These are phyloP conservation scores for Aspergillus persii DNA, from an alignment of 2,329 filamentous ascomycete species.

Conservation along the genomic window DNA sequence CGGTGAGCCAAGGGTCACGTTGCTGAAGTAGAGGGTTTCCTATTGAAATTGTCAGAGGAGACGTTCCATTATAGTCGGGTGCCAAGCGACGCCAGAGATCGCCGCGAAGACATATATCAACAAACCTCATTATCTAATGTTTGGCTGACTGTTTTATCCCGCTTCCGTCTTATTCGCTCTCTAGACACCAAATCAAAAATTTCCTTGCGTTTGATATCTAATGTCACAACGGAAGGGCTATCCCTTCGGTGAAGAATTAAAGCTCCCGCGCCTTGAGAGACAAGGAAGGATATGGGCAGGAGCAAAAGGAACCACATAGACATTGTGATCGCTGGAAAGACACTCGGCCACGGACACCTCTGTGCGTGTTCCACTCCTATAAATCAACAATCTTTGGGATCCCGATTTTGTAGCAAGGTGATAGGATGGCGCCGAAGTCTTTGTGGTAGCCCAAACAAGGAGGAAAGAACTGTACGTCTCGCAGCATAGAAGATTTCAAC, in stretches of 20 bases:
- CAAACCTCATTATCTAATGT: conserved; percentile 55
- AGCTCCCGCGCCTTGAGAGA: conserved; percentile 15
- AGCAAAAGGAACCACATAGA: conserved; percentile 8
- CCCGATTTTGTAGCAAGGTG: not conserved
- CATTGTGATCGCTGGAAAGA: not conserved
- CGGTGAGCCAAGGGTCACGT: conserved; percentile 58
- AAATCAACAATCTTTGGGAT: not conserved
- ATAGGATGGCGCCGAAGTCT: no score
- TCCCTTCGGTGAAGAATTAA: conserved; percentile 34
- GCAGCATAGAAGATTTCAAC: no score
- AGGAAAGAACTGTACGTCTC: no score
- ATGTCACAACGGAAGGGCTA: conserved; percentile 47
- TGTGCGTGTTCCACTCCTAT: not conserved
- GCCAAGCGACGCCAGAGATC: not conserved
- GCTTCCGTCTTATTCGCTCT: conserved; percentile 47
- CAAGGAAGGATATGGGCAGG: conserved; percentile 16
- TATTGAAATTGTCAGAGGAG: conserved; percentile 14
- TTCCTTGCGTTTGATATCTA: conserved; percentile 52
- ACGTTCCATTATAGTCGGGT: not conserved
- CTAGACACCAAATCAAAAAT: conserved; percentile 46
- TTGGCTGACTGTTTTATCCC: conserved; percentile 41
- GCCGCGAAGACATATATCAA: not conserved
- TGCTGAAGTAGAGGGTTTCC: conserved; percentile 59
- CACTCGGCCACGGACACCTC: not conserved
- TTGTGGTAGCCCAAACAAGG: no score